Conservation (phyloP, 345 rosid species). For the Salix brachista region DNA sequence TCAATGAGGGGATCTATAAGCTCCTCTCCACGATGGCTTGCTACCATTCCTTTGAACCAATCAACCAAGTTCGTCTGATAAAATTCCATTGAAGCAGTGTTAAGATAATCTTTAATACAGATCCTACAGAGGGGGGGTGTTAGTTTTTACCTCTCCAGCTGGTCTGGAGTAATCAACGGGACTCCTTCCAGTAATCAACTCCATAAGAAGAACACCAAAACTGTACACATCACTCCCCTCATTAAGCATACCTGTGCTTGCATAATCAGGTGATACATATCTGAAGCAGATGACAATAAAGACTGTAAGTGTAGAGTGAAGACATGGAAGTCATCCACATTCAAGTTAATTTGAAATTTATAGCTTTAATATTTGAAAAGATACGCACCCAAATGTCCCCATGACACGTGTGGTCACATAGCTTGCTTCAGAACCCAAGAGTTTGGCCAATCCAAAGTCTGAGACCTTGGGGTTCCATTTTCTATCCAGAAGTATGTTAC, state of each 20-base stretch:
- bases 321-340: not conserved
- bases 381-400: constrained; percentile 89
- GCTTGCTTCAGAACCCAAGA: constrained; percentile 78
- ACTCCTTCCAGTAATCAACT: constrained; percentile 87
- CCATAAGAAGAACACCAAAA: constrained; percentile 91
- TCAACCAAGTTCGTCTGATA: constrained; percentile 87
- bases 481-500: constrained; percentile 77
- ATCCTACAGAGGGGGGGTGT: not conserved
- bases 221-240: constrained; percentile 95
- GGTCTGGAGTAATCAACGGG: constrained; percentile 85
- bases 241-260: constrained; percentile 93
- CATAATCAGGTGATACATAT: constrained; percentile 93
- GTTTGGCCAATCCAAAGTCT: constrained; percentile 90
- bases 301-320: not conserved
- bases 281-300: constrained; percentile 30
- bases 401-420: constrained; percentile 93
- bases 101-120: not conserved
- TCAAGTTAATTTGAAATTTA: not conserved
- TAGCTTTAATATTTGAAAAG: not conserved
- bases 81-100: constrained; percentile 6
- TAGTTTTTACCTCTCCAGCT: constrained; percentile 66
- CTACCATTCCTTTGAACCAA: constrained; percentile 97
- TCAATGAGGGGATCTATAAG: constrained; percentile 71
- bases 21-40: constrained; percentile 80
- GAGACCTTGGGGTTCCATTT: constrained; percentile 87